A percentile compares a stretch with the other conserved stretches of the same genome.
Conservation (phyloP, 352 stramenopile genomes). For the Albugo candida region DNA sequence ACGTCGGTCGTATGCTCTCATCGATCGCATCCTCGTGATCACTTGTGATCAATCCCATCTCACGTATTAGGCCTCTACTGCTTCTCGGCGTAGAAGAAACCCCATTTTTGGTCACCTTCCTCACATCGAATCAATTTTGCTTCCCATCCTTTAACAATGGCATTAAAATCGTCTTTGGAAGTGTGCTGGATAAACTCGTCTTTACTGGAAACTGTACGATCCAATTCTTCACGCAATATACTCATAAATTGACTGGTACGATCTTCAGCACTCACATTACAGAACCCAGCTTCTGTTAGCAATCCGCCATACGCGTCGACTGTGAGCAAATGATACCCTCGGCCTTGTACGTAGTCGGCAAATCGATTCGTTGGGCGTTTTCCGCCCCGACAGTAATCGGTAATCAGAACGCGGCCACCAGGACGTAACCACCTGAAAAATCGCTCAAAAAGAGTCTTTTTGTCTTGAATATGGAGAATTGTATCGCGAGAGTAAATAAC, state of each 20-base stretch:
- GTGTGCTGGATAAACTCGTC: conserved; percentile 48
- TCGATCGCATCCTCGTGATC: too few relatives aligned
- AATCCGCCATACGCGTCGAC: conserved; percentile 34
- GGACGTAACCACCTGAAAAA: conserved; percentile 52
- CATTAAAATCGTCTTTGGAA: conserved; percentile 38
- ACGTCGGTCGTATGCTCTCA: conserved; percentile 12
- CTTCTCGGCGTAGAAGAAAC: conserved; percentile 48
- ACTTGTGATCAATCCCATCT: too few relatives aligned
- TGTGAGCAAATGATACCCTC: conserved; percentile 46
- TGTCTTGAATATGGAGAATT: conserved; percentile 53
- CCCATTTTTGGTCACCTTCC: conserved; percentile 58
- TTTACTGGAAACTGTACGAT: conserved; percentile 29
- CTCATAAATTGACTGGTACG: conserved; percentile 43
- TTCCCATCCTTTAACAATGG: conserved; percentile 50
- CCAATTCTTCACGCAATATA: conserved; percentile 40
- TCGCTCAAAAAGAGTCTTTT: conserved; percentile 31
- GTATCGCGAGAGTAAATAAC: conserved; percentile 60
- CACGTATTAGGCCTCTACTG: conserved; percentile 4
- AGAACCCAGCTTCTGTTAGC: conserved; percentile 28
- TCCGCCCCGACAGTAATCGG: conserved; percentile 52
- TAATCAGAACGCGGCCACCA: conserved; percentile 36
- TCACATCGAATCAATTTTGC: conserved; percentile 40
- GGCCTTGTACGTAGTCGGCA: conserved; percentile 30
- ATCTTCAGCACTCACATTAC: conserved; percentile 30
- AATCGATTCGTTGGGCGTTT: conserved; percentile 26